phyloP scores from a whole-genome alignment of 2,329 filamentous ascomycete species.

The Harringtonia lauricola region DNA sequence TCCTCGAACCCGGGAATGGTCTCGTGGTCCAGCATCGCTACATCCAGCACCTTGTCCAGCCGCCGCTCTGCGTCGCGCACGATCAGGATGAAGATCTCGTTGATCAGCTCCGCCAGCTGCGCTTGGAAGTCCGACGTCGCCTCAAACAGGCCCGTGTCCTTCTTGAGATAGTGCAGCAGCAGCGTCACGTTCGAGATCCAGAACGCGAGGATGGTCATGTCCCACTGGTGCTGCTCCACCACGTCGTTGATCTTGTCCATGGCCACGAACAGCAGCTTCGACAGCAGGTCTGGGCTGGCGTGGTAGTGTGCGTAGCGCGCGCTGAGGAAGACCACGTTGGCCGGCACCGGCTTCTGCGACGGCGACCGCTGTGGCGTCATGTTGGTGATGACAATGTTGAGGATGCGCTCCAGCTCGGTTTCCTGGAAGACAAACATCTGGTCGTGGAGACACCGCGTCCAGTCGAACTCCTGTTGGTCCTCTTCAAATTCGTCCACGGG shows the following conservation, averaged over 20 bases:
- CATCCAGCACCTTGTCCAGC: constrained; percentile 90
- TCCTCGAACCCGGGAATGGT: constrained; percentile 96
- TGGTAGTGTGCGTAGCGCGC: constrained; percentile 96
- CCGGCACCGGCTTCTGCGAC: constrained; percentile 94
- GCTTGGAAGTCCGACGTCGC: constrained; percentile 83
- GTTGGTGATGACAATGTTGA: constrained; percentile 92
- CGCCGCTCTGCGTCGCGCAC: constrained; percentile 91
- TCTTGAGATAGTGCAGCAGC: constrained; percentile 92
- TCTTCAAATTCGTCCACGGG: constrained; percentile 72
- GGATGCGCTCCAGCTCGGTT: constrained; percentile 77
- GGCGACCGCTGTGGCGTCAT: constrained; percentile 95
- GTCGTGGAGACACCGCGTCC: constrained; percentile 87
- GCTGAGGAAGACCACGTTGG: constrained; percentile 92
- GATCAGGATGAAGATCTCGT: constrained; percentile 97
- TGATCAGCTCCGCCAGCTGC: constrained; percentile 87
- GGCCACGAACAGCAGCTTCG: constrained; percentile 68
- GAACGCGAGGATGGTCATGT: constrained; percentile 98
- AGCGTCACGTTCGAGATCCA: constrained; percentile 98
- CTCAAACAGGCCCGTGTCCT: constrained; percentile 71
- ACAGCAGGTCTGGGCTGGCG: constrained; percentile 73
- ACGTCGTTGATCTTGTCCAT: constrained; percentile 97
- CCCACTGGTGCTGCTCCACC: constrained; percentile 94
- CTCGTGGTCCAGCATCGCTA: constrained; percentile 93
- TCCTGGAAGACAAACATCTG: constrained; percentile 99
- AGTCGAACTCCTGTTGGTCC: constrained; percentile 89